Conservation (phyloP, 1,284 basidiomycete species). For the Tilletiaria anomala region DNA sequence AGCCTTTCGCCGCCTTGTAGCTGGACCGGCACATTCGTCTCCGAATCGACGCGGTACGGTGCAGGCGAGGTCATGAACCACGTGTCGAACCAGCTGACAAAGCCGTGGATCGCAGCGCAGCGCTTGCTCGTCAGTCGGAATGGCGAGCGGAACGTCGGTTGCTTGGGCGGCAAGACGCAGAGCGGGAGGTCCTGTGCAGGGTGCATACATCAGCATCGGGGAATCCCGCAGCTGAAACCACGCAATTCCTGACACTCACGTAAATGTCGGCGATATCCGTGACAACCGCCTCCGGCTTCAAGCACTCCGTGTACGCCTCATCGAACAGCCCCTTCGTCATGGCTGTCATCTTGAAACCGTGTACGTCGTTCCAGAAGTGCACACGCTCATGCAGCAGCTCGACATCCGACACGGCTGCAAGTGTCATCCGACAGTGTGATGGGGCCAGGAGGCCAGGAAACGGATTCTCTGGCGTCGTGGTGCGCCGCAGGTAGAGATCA, state of each 20-base stretch:
- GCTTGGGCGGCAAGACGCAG: slow-evolving; percentile 11
- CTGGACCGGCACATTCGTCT: neutral
- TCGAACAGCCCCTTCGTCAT: slow-evolving; percentile 30
- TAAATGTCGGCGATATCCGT: slow-evolving; percentile 14
- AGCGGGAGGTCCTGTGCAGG: slow-evolving; percentile 22
- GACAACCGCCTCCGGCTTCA: slow-evolving; percentile 19
- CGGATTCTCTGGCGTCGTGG: slow-evolving; percentile 26
- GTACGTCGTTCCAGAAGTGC: slow-evolving; percentile 77
- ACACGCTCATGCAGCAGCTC: slow-evolving; percentile 66
- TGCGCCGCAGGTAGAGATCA: slow-evolving; percentile 58
- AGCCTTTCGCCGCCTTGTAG: slow-evolving; percentile 7
- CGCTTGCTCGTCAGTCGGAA: slow-evolving; percentile 11
- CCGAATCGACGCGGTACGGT: neutral
- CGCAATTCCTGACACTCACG: slow-evolving; percentile 3
- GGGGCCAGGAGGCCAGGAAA: slow-evolving; percentile 71
- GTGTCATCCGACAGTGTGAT: slow-evolving; percentile 71
- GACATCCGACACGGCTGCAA: slow-evolving; percentile 61
- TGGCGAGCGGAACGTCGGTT: slow-evolving; percentile 36
- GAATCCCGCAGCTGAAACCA: no score
- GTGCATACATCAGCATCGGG: no score
- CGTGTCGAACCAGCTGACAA: slow-evolving; percentile 38
- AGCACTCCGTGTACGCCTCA: slow-evolving; percentile 31
- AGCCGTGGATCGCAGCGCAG: slow-evolving; percentile 17
- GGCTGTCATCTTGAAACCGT: slow-evolving; percentile 47
- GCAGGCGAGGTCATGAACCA: slow-evolving; percentile 23